Evolutionary conservation across 176 grass and related monocot genomes (phyloP).

Genomic region (Triticum dicoccoides): DNA sequence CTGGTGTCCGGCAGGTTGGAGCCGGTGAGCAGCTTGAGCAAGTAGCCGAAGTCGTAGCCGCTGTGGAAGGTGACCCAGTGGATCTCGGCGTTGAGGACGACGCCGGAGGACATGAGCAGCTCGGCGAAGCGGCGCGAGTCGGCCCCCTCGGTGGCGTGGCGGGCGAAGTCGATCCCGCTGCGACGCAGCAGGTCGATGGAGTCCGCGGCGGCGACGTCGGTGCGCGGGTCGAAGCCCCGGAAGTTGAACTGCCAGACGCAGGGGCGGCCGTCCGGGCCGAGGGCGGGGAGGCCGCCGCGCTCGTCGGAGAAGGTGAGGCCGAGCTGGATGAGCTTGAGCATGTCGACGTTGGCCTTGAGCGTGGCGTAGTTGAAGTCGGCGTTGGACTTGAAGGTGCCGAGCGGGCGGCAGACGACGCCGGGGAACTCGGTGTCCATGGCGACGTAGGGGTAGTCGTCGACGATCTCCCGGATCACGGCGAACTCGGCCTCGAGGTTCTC

Average conservation of each 20-base stretch:
- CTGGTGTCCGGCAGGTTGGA: conserved; percentile 48
- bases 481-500: conserved; percentile 73
- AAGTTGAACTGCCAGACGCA: conserved; percentile 78
- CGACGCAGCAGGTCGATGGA: conserved; percentile 58
- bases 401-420: conserved; percentile 54
- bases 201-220: conserved; percentile 42
- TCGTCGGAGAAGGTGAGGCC: conserved; percentile 57
- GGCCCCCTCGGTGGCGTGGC: conserved; percentile 41
- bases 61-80: conserved; percentile 73
- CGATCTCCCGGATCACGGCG: conserved; percentile 52
- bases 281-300: conserved; percentile 29
- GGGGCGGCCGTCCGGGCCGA: background rate
- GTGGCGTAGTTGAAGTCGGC: conserved; percentile 53
- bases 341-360: conserved; percentile 55
- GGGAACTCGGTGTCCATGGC: conserved; percentile 85
- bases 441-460: conserved; percentile 53
- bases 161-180: conserved; percentile 54
- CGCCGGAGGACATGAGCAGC: conserved; percentile 66
- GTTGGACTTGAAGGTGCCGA: conserved; percentile 31
- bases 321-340: conserved; percentile 63
- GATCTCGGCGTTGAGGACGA: conserved; percentile 47
- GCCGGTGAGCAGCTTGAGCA: conserved; percentile 52
- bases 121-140: conserved; percentile 49
- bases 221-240: conserved; percentile 46
- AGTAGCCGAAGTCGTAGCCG: conserved; percentile 61